These are phyloP conservation scores for Chaetomium olivaceum DNA, from an alignment of 2,329 filamentous ascomycete species.

Conservation along the genomic window DNA sequence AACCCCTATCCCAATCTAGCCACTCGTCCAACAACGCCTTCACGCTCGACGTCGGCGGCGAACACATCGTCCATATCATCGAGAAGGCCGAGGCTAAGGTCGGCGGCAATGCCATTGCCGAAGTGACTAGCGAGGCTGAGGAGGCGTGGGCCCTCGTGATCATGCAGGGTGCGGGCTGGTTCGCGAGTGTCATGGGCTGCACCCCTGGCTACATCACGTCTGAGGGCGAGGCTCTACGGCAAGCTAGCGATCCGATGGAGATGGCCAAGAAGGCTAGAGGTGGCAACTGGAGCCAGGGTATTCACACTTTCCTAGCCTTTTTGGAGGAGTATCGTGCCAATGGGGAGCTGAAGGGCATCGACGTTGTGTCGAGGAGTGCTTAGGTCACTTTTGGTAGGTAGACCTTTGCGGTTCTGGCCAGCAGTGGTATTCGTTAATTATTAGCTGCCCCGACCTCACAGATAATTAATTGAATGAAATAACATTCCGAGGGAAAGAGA, in stretches of 20 bases:
- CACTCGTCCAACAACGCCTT: constrained; percentile 43
- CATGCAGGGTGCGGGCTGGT: constrained; percentile 43
- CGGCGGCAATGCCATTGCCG: constrained; percentile 38
- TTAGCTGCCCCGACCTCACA: too few species aligned
- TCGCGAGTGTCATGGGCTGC: constrained; percentile 48
- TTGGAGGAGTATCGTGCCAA: constrained; percentile 27
- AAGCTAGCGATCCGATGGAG: constrained; percentile 34
- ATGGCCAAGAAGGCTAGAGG: constrained; percentile 38
- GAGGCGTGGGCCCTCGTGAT: constrained; percentile 48
- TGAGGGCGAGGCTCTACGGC: constrained; percentile 40
- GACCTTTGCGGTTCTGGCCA: too few species aligned
- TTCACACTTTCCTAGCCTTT: constrained; percentile 35
- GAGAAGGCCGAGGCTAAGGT: constrained; percentile 32
- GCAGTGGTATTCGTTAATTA: too few species aligned
- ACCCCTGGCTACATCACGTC: constrained; percentile 57
- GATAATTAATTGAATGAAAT: too few species aligned
- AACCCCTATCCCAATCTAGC: constrained; percentile 45
- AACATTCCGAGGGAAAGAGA: too few species aligned
- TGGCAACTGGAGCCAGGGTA: constrained; percentile 32
- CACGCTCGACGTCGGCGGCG: constrained; percentile 39
- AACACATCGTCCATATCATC: constrained; percentile 47
- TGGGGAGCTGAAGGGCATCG: constrained; percentile 24
- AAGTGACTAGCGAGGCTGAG: constrained; percentile 49
- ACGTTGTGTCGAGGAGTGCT: constrained; percentile 8
- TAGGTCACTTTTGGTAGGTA: not conserved